Evolutionary conservation across 108 stramenopile species (phyloP).

Genomic region (Cyclotella cryptica): DNA sequence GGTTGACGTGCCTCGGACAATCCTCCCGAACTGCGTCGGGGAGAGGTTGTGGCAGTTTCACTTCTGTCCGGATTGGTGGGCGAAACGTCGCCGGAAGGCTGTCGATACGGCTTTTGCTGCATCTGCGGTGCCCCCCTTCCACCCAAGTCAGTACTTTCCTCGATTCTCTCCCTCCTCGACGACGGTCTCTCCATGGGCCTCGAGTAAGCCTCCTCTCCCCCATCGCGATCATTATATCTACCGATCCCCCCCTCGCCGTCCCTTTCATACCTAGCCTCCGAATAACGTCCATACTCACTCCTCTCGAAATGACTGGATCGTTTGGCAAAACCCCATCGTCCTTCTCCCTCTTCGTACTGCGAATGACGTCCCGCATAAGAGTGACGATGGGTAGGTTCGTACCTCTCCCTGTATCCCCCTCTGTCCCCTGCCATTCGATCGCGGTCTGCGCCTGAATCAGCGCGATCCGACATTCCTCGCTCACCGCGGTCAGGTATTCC

Average conservation of each 20-base stretch:
- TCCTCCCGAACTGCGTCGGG: slow-evolving; percentile 1
- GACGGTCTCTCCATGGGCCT: not conserved
- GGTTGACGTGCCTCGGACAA: slow-evolving; percentile 19
- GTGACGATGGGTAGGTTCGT: slow-evolving; percentile 8
- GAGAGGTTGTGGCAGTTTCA: not conserved
- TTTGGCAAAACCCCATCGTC: slow-evolving; percentile 15
- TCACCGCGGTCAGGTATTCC: not conserved
- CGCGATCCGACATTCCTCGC: not conserved
- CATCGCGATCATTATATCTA: not conserved
- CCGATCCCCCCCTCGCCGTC: not conserved
- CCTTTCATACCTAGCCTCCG: not conserved
- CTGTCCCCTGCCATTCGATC: not conserved
- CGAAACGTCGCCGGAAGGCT: slow-evolving; percentile 5
- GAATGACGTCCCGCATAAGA: slow-evolving; percentile 4
- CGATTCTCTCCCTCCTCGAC: not conserved
- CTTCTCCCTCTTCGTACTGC: slow-evolving; percentile 11
- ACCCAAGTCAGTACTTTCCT: not conserved
- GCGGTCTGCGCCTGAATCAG: not conserved
- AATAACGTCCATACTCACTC: not conserved
- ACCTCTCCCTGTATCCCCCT: slow-evolving; percentile 9
- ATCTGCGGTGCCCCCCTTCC: not conserved
- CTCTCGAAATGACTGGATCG: slow-evolving; percentile 15
- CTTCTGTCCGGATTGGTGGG: not conserved
- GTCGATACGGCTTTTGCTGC: not conserved
- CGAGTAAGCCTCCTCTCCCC: not conserved